These are phyloP conservation scores for Cryomyces minteri DNA, from an alignment of 495 filamentous ascomycete species.

Conservation along the genomic window DNA sequence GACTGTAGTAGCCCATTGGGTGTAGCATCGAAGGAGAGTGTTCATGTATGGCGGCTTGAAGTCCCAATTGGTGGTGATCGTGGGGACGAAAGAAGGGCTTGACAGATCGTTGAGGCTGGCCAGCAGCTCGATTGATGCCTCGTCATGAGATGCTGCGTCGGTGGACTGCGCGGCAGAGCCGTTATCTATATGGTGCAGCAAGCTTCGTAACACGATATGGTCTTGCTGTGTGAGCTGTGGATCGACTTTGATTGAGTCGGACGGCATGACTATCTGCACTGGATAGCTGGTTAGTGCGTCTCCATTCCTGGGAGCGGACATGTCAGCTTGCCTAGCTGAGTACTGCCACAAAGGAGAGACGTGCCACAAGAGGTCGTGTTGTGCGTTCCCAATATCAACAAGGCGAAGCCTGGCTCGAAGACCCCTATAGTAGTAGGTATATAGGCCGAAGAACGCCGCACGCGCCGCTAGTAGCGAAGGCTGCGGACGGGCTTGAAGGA, in stretches of 20 bases:
- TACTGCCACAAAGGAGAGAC: too few species aligned
- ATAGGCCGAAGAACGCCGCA: too few species aligned
- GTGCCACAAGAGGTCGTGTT: too few species aligned
- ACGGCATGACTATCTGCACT: too few species aligned
- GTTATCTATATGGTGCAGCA: constrained; percentile 3
- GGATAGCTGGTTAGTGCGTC: too few species aligned
- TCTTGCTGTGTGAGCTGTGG: constrained; percentile 7
- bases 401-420: too few species aligned
- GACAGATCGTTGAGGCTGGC: constrained; percentile 33
- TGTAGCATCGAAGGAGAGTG: constrained; percentile 36
- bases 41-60: constrained; percentile 23
- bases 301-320: too few species aligned
- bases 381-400: too few species aligned
- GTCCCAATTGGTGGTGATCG: constrained; percentile 34
- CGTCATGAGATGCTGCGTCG: not conserved
- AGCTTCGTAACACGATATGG: constrained; percentile 6
- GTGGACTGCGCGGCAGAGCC: not conserved
- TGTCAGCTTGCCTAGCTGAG: too few species aligned
- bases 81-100: constrained; percentile 29
- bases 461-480: too few species aligned
- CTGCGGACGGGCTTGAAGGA: too few species aligned
- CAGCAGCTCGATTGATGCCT: constrained; percentile 14
- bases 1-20: constrained; percentile 30
- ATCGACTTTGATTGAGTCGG: not conserved
- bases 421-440: too few species aligned